These are phyloP conservation scores for Cytospora leucostoma DNA, from an alignment of 2,329 filamentous ascomycete genomes.

Conservation along the genomic window DNA sequence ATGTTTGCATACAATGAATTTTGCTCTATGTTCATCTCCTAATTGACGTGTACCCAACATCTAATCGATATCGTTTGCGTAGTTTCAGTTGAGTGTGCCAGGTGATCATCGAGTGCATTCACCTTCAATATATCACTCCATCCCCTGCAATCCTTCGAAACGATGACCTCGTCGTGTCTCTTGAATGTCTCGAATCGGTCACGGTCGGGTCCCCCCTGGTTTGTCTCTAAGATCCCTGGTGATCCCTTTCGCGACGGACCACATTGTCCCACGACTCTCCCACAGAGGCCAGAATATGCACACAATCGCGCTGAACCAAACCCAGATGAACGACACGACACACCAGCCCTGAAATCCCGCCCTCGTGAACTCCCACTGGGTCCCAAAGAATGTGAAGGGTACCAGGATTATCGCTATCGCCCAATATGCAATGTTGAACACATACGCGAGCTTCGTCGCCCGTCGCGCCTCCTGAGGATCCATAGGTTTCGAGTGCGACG, in stretches of 20 bases:
- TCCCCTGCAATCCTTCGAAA: too few species aligned
- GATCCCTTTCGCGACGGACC: slow-evolving; percentile 30
- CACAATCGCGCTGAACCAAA: slow-evolving; percentile 40
- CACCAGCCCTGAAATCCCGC: slow-evolving; percentile 42
- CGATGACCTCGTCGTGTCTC: not conserved
- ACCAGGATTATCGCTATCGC: slow-evolving; percentile 41
- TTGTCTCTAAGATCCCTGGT: not conserved
- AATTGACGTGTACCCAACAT: too few species aligned
- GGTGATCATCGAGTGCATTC: too few species aligned
- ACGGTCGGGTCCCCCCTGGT: not conserved
- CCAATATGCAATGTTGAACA: slow-evolving; percentile 40
- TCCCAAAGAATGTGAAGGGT: slow-evolving; percentile 43
- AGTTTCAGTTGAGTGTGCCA: too few species aligned
- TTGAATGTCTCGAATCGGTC: too few species aligned
- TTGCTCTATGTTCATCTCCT: too few species aligned
- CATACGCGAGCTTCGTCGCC: slow-evolving; percentile 40
- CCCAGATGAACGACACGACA: slow-evolving; percentile 44
- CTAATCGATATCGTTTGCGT: too few species aligned
- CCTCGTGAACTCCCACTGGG: slow-evolving; percentile 39
- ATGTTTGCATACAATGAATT: too few species aligned
- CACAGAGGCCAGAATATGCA: slow-evolving; percentile 44
- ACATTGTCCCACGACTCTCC: slow-evolving; percentile 39
- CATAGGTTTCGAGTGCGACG: slow-evolving; percentile 44
- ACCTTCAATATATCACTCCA: too few species aligned
- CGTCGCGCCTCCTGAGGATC: slow-evolving; percentile 40